These are phyloP conservation scores for Eutrema japonicum DNA, from an alignment of 345 rosid species.

Conservation along the genomic window DNA sequence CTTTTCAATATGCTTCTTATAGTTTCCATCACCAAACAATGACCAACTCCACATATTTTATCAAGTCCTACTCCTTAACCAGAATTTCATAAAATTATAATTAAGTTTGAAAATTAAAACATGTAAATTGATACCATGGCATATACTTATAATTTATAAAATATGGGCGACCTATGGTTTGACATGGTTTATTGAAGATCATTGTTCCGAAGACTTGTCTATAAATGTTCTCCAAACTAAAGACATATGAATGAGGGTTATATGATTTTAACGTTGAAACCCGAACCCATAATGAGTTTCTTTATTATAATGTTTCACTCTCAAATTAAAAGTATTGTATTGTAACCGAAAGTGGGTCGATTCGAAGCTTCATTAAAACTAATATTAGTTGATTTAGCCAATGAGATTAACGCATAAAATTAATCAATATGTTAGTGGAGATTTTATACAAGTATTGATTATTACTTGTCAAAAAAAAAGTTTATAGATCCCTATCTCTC, in stretches of 20 bases:
- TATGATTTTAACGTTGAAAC: constrained; percentile 45
- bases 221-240: constrained; percentile 41
- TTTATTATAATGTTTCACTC: constrained; percentile 23
- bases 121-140: constrained; percentile 1
- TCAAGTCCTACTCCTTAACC: neutral
- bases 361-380: constrained; percentile 40
- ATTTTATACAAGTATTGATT: constrained; percentile 26
- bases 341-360: constrained; percentile 40
- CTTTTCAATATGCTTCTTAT: neutral
- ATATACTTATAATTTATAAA: constrained; percentile 1
- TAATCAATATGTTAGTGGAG: constrained; percentile 32
- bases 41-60: neutral
- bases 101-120: neutral
- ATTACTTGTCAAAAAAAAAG: constrained; percentile 3
- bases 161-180: constrained; percentile 44
- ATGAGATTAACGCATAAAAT: constrained; percentile 32
- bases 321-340: constrained; percentile 31
- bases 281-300: constrained; percentile 38
- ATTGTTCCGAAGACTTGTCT: constrained; percentile 47
- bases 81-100: neutral
- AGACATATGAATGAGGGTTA: constrained; percentile 45
- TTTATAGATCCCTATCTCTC: too few relatives aligned
- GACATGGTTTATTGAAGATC: constrained; percentile 40
- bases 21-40: neutral
- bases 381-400: constrained; percentile 29